Conservation (phyloP, 2,329 filamentous ascomycete species). For the Lanzia echinophila region DNA sequence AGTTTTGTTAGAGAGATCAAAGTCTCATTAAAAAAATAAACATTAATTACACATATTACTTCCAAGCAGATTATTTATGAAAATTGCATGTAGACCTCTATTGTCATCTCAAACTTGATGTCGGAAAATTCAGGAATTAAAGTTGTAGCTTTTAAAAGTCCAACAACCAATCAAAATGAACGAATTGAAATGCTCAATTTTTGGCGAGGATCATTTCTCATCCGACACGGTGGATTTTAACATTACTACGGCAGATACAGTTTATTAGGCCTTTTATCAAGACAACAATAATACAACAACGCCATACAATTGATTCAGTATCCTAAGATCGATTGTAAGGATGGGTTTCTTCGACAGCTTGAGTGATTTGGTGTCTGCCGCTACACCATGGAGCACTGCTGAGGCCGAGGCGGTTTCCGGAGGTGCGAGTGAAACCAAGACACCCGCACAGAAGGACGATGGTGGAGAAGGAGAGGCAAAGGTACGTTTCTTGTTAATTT, state of each 20-base stretch:
- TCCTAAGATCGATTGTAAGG: slow-evolving; percentile 20
- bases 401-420: slow-evolving; percentile 49
- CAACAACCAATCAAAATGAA: slow-evolving; percentile 25
- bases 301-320: slow-evolving; percentile 10
- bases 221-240: slow-evolving; percentile 10
- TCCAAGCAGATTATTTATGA: not conserved
- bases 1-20: not conserved
- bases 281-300: slow-evolving; percentile 8
- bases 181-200: slow-evolving; percentile 13
- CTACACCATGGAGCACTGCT: slow-evolving; percentile 56
- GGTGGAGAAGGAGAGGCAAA: slow-evolving; percentile 35
- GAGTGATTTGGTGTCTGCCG: slow-evolving; percentile 57
- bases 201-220: slow-evolving; percentile 12
- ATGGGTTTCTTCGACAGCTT: slow-evolving; percentile 64
- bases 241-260: not conserved
- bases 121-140: slow-evolving; percentile 12
- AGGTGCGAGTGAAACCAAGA: slow-evolving; percentile 30
- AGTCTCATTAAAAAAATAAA: not conserved
- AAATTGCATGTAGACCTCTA: not conserved
- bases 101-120: not conserved
- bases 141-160: not conserved
- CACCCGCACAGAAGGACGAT: slow-evolving; percentile 43
- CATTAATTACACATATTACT: not conserved
- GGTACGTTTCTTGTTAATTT: slow-evolving; percentile 6
- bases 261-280: not conserved